Conservation (phyloP, 371 early-diverging fungal species). For the Nematocida ironsii region DNA sequence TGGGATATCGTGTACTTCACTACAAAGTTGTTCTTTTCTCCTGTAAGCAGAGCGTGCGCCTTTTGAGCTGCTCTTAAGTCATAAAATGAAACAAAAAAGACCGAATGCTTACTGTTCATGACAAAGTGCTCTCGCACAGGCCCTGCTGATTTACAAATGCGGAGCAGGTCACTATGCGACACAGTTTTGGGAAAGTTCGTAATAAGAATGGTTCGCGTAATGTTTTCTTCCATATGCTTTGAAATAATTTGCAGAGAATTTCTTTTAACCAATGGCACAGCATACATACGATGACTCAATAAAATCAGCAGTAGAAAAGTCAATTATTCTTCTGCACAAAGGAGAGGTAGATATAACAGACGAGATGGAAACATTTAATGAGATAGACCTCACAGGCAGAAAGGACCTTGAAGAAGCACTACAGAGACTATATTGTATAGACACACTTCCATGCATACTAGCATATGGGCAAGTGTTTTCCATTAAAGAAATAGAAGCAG, state of each 20-base stretch:
- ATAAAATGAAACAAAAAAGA: slow-evolving; percentile 67
- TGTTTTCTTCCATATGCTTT: slow-evolving; percentile 20
- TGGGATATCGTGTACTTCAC: slow-evolving; percentile 62
- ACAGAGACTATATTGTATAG: slow-evolving; percentile 9
- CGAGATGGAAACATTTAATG: slow-evolving; percentile 10
- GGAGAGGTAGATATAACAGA: slow-evolving; percentile 18
- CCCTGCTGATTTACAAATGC: slow-evolving; percentile 42
- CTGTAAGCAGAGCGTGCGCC: slow-evolving; percentile 21
- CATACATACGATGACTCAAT: not conserved
- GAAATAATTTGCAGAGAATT: not conserved
- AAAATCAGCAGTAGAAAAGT: not conserved
- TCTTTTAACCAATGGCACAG: not conserved
- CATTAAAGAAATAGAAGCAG: slow-evolving; percentile 41
- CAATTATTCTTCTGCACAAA: slow-evolving; percentile 18
- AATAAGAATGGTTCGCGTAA: slow-evolving; percentile 63
- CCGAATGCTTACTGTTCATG: slow-evolving; percentile 49
- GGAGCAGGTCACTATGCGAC: slow-evolving; percentile 26
- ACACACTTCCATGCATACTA: slow-evolving; percentile 42
- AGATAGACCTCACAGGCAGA: slow-evolving; percentile 21
- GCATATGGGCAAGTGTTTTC: slow-evolving; percentile 25
- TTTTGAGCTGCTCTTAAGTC: slow-evolving; percentile 60
- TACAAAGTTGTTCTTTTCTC: slow-evolving; percentile 12
- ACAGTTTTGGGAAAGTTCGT: slow-evolving; percentile 49
- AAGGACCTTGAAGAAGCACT: slow-evolving; percentile 14
- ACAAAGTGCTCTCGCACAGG: slow-evolving; percentile 64